A percentile compares a stretch with the other conserved stretches of the same genome.
Evolutionary conservation across 2,329 filamentous ascomycete genomes (phyloP).

Genomic region (Seiridium cupressi): DNA sequence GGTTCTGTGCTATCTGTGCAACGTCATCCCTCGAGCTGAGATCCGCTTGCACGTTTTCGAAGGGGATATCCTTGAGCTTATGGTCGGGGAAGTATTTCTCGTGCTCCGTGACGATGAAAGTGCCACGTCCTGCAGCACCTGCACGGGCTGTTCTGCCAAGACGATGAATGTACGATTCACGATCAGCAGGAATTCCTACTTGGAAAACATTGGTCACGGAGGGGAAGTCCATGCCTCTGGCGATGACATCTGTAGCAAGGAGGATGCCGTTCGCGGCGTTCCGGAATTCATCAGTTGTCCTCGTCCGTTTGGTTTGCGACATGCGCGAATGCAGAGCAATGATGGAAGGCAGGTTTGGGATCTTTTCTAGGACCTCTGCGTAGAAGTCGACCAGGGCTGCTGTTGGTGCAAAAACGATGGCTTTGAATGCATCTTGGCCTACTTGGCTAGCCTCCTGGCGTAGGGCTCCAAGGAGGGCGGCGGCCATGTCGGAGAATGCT

Average conservation of each 20-base stretch:
- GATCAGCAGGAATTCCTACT: conserved; percentile 55
- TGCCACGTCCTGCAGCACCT: conserved; percentile 61
- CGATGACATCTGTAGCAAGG: conserved; percentile 69
- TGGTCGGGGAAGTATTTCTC: conserved; percentile 51
- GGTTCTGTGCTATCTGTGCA: conserved; percentile 30
- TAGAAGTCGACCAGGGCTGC: conserved; percentile 52
- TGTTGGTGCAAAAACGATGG: conserved; percentile 75
- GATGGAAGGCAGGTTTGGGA: conserved; percentile 40
- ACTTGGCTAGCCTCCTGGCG: conserved; percentile 37
- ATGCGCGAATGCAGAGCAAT: conserved; percentile 50
- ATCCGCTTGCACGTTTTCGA: conserved; percentile 45
- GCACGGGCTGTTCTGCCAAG: conserved; percentile 66
- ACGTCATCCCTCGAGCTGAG: conserved; percentile 41
- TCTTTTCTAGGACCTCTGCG: conserved; percentile 38
- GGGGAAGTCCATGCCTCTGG: conserved; percentile 72
- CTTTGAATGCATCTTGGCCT: conserved; percentile 65
- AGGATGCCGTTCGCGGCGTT: conserved; percentile 49
- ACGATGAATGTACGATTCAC: conserved; percentile 66
- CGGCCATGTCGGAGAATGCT: conserved; percentile 66
- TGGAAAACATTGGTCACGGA: conserved; percentile 68
- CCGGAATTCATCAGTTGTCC: conserved; percentile 64
- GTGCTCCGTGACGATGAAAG: conserved; percentile 52
- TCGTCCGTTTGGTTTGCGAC: conserved; percentile 46
- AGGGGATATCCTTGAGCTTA: conserved; percentile 52
- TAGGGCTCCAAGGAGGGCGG: conserved; percentile 57